A percentile compares a stretch with the other conserved stretches of the same genome.
These are phyloP conservation scores for Microglena sp. DNA, from an alignment of 139 green algal genomes.

Conservation along the genomic window DNA sequence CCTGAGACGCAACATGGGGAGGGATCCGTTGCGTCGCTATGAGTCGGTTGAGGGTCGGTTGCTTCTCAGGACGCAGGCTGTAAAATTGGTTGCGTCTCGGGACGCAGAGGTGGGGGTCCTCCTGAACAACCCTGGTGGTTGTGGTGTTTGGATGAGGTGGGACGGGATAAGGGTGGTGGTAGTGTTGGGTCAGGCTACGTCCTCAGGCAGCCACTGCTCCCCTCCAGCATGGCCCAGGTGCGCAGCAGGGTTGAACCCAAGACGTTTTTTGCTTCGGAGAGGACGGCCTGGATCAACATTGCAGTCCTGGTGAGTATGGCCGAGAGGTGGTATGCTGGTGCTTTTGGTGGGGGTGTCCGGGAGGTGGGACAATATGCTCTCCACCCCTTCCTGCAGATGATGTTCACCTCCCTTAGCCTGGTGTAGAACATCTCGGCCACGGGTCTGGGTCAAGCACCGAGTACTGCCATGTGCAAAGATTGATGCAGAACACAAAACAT, in stretches of 20 bases:
- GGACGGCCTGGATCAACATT: constrained; percentile 79
- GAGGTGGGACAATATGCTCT: neutral
- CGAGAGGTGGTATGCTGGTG: no score
- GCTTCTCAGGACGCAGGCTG: no score
- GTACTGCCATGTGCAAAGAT: no score
- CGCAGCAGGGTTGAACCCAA: constrained; percentile 54
- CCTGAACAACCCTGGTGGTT: no score
- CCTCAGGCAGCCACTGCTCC: neutral
- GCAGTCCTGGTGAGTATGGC: constrained; percentile 51
- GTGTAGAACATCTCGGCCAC: neutral
- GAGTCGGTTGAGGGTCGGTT: no score
- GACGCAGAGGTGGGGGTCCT: no score
- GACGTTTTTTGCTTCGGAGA: constrained; percentile 70
- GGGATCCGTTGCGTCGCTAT: no score
- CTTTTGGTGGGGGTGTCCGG: neutral
- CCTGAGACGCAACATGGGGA: no score
- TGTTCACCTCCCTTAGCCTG: neutral
- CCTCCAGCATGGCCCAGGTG: constrained; percentile 36
- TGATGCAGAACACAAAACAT: no score
- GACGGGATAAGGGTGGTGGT: neutral
- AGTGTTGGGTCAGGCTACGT: neutral
- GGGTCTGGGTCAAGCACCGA: no score
- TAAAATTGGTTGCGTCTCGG: no score
- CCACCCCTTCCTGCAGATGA: neutral
- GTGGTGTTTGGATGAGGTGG: neutral